phyloP scores from a whole-genome alignment of 805 yeast genomes.

The Candida takata region DNA sequence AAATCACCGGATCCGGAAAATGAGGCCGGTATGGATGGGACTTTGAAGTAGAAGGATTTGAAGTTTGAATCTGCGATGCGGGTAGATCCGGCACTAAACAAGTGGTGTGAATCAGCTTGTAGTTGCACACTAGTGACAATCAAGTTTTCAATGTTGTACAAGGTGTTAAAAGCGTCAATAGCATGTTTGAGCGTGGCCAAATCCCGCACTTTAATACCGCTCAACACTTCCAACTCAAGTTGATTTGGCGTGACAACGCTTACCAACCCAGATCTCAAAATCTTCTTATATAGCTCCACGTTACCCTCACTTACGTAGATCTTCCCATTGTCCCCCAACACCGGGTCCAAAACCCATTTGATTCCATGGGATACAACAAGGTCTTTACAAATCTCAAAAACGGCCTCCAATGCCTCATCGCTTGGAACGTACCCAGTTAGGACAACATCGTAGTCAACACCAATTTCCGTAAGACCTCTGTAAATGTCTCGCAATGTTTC shows the following conservation, averaged over 20 bases:
- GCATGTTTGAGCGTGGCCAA: conserved; percentile 32
- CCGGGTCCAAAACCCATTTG: conserved; percentile 79
- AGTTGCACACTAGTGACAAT: conserved; percentile 54
- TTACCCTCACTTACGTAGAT: conserved; percentile 63
- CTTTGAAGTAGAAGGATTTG: conserved; percentile 28
- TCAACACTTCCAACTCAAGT: conserved; percentile 60
- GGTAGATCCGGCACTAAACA: conserved; percentile 35
- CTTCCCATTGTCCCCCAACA: conserved; percentile 83
- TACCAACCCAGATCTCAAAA: conserved; percentile 38
- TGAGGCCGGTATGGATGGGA: conserved; percentile 46
- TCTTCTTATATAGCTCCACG: conserved; percentile 42
- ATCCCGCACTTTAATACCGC: conserved; percentile 36
- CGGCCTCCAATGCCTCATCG: conserved; percentile 43
- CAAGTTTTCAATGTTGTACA: conserved; percentile 41
- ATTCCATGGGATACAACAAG: conserved; percentile 25
- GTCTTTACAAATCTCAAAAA: conserved; percentile 35
- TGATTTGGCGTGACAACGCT: conserved; percentile 65
- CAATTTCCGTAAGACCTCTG: conserved; percentile 45
- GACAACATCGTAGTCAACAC: conserved; percentile 52
- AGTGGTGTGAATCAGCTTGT: conserved; percentile 14
- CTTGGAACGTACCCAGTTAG: conserved; percentile 78
- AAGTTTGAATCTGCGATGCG: conserved; percentile 1
- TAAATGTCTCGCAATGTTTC: conserved; percentile 42
- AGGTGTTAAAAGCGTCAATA: conserved; percentile 33
- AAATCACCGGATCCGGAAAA: conserved; percentile 76